Evolutionary conservation across 768 basidiomycete genomes (phyloP), one percentile per base, ranked within the genome.

Genomic region (Suillus subalutaceus): DNA sequence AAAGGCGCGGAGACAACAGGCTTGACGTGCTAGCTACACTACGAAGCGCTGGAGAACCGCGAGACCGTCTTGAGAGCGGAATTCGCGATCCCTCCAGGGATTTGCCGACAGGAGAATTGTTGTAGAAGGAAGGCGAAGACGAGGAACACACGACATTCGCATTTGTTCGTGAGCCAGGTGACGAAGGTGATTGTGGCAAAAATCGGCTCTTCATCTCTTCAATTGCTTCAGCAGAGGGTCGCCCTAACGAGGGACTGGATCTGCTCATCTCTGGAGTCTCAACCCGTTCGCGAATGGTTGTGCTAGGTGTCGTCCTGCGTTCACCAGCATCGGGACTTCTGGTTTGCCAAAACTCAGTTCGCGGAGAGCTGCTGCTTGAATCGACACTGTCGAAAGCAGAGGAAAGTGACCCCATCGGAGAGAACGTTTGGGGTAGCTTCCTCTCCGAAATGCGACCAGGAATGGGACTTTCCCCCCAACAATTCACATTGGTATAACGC

Each of bases 151-250:
- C 15, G 9, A 43, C 16, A 55, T 52, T 58, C 3, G 71, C 30
- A 62, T 68, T 71, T 63, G 69, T 46, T 63, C 72, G 65, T 18
- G 71, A 68, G 37, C 62, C 65, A 15, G 73, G 71, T 16, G 79
- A 74, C 10, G 78, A 70, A 30, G 67, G 59, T 3, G 67, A 69
- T 68, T 76, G 79, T 58, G 73, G 74, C 62, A 87, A 74, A 69
- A 89, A 84, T 48, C 87, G 79, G 69, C 77, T 81, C 75, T 89
- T 90, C 86, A 90, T 87, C 70, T 88, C 85, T 72, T 88, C 84
- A 56, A 88, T 79, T 2, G 86, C 86, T 30, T 86, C 85, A 35
- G 78, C 72, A 7, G 83, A 83, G 8, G 82, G 79, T 26, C 73
- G 63, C 30, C 66, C 70, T 4, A 61, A 68, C 5, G 55, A 52